phyloP scores from a whole-genome alignment of 148 eudicot genomes.

The Drosera capensis region DNA sequence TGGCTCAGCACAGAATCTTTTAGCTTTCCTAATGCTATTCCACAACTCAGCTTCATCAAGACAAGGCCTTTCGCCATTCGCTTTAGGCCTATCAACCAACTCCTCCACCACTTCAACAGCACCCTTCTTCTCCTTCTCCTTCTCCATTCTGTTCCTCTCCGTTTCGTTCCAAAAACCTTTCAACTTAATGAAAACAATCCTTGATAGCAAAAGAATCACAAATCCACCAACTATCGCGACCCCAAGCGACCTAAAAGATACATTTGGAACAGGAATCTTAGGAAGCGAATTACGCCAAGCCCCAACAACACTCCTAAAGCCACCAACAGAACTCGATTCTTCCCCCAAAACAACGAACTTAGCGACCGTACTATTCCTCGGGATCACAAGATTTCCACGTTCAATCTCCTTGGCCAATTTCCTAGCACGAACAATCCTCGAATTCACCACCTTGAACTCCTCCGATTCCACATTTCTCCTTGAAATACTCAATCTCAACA shows the following conservation, averaged over 20 bases:
- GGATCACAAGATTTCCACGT: conserved; percentile 34
- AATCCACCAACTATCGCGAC: conserved; percentile 32
- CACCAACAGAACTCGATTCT: conserved; percentile 13
- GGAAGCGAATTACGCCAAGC: too few species aligned
- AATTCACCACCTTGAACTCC: conserved; percentile 30
- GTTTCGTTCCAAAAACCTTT: conserved; percentile 58
- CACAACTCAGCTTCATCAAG: conserved; percentile 44
- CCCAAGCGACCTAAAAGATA: conserved; percentile 23
- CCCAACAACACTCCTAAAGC: conserved; percentile 15
- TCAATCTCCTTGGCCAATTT: conserved; percentile 52
- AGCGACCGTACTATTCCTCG: conserved; percentile 42
- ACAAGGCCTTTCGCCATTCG: conserved; percentile 34
- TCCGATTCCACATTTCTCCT: conserved; percentile 17
- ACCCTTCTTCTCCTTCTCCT: conserved; percentile 32
- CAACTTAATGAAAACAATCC: conserved; percentile 22
- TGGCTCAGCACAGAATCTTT: conserved; percentile 13
- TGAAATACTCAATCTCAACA: conserved; percentile 19
- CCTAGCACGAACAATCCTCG: conserved; percentile 40
- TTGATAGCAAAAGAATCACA: conserved; percentile 29
- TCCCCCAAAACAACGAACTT: conserved; percentile 29
- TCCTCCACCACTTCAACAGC: conserved; percentile 46
- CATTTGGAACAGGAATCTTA: conserved; percentile 10
- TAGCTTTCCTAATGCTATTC: conserved; percentile 36
- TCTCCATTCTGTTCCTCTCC: conserved; percentile 57
- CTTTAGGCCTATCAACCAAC: conserved; percentile 11